These are phyloP conservation scores for Plantago ovata DNA, from an alignment of 257 asterid genomes.

Conservation along the genomic window DNA sequence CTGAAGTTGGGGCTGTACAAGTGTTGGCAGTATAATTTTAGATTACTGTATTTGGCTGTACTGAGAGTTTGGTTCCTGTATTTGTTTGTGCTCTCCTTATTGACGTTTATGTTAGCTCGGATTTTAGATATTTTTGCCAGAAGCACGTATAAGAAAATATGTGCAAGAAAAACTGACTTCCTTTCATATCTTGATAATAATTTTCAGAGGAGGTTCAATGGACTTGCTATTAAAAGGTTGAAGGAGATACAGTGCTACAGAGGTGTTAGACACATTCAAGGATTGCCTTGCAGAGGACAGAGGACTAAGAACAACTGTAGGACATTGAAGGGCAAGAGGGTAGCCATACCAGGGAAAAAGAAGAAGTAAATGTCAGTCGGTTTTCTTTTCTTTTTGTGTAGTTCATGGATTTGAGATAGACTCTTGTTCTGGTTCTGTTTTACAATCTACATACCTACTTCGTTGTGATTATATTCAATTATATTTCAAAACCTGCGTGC, in stretches of 20 bases:
- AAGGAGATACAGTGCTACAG: constrained; percentile 96
- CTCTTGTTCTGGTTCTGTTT: constrained; percentile 15
- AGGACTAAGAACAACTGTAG: constrained; percentile 93
- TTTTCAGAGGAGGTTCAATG: constrained; percentile 82
- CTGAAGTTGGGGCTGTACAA: not conserved
- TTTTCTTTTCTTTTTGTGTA: constrained; percentile 22
- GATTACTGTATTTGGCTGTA: not conserved
- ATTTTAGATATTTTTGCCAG: not conserved
- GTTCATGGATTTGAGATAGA: constrained; percentile 7
- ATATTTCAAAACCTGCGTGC: constrained; percentile 10
- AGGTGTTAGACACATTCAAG: constrained; percentile 85
- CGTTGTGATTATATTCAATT: constrained; percentile 13
- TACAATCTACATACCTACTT: constrained; percentile 6
- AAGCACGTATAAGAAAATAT: not conserved
- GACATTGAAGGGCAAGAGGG: constrained; percentile 86
- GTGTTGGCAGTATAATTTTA: not conserved
- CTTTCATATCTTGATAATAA: not conserved
- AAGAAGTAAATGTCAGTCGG: constrained; percentile 36
- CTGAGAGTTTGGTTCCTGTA: not conserved
- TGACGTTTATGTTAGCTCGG: not conserved
- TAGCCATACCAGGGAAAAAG: constrained; percentile 88
- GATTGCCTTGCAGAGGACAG: constrained; percentile 95
- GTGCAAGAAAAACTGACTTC: constrained; percentile 5
- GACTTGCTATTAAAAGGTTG: constrained; percentile 77
- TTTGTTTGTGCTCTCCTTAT: not conserved